These are phyloP conservation scores for peach (Prunus persica) DNA, from an alignment of 306 rosid species.

Conservation along the genomic window Prunus_persica_NCBIv2 NC_034013.1:565501-566000, in stretches of 20 bases:
- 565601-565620: not conserved
- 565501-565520: constrained; percentile 15
- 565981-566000: no score
- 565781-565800: not conserved
- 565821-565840: not conserved
- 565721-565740: not conserved
- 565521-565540: constrained; percentile 24
- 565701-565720: not conserved
- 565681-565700: not conserved
- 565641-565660: not conserved
- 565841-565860: not conserved
- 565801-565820: not conserved
- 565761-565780: not conserved
- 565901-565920: not conserved
- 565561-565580: constrained; percentile 73
- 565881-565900: not conserved
- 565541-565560: constrained; percentile 90
- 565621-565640: not conserved
- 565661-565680: not conserved
- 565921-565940: not conserved
- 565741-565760: not conserved
- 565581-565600: constrained; percentile 47
- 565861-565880: not conserved
- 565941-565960: not conserved
- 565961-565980: no score